Percentiles rank a stretch among this genome's conserved stretches.
These are phyloP conservation scores for Fragaria iinumae DNA, from an alignment of 306 rosid species.

Conservation along the genomic window DNA sequence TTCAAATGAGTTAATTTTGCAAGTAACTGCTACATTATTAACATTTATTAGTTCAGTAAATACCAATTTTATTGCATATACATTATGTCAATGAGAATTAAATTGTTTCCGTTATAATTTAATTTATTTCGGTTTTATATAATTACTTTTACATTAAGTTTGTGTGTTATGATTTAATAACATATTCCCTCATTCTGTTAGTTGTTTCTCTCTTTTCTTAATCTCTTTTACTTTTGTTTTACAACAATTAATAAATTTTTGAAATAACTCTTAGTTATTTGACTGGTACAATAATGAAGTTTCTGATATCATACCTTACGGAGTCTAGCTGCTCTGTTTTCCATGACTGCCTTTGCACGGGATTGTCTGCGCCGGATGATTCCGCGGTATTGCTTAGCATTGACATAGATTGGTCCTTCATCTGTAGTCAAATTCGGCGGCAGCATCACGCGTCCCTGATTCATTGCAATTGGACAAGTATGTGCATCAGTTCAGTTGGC, in stretches of 20 bases:
- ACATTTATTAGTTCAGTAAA: too few species aligned
- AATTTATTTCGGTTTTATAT: too few species aligned
- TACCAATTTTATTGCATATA: too few species aligned
- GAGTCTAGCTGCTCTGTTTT: conserved; percentile 43
- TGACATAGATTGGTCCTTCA: conserved; percentile 90
- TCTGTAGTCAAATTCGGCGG: conserved; percentile 73
- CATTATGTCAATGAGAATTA: too few species aligned
- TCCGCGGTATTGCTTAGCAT: conserved; percentile 96
- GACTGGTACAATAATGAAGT: conserved; percentile 1
- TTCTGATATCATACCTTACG: conserved; percentile 59
- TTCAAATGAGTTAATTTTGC: too few species aligned
- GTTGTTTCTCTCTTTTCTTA: too few species aligned
- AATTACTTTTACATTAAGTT: too few species aligned
- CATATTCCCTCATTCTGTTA: too few species aligned
- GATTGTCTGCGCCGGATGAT: conserved; percentile 88
- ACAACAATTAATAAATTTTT: background rate
- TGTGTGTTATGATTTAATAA: too few species aligned
- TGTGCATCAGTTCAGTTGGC: conserved; percentile 27
- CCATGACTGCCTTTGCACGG: conserved; percentile 79
- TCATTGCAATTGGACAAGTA: conserved; percentile 21
- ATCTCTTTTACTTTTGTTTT: too few species aligned
- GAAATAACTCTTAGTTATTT: background rate
- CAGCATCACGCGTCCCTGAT: conserved; percentile 91
- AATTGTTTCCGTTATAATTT: too few species aligned
- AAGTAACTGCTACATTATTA: too few species aligned